Base-by-base conservation (phyloP, 768 basidiomycete species). In the Heimioporus sp. region DNA sequence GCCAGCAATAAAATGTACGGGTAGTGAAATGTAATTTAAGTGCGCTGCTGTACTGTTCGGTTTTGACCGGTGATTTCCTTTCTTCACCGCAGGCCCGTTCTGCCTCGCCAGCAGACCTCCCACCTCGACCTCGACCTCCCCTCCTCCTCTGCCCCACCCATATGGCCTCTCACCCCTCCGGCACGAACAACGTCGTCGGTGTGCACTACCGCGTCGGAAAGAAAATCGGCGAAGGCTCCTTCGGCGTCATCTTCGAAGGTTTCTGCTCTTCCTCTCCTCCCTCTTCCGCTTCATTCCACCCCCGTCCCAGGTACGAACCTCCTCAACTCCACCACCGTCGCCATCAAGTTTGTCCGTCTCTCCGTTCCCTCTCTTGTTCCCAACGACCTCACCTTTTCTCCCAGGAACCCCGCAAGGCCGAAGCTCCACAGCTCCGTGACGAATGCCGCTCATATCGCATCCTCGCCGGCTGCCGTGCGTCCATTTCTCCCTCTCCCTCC, bases 141-240 rank as follows among this genome's bases (percentile, higher is more conserved):
- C 54, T 46, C 36, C 39, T 53, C 54, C 47, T 46, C 59, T 42
- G 68, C 69, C 52, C 34, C 9, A 20, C 64, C 46, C 64, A 72
- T 58, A 85, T 85, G 83, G 68, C 81, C 53, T 67, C 71, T 1
- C 80, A 82, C 59, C 74, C 82, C 3, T 77, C 80, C 41, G 80
- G 83, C 4, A 81, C 81, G 39, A 79, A 85, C 54, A 88, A 89
- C 72, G 75, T 96, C 67, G 93, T 97, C 63, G 93, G 96, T 48
- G 85, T 90, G n/a, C 94, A 98, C 76, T 98, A 96, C 76, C 85
- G 92, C 51, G 95, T 98, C 19, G 96, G 96, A 62, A 91, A 90
- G 81, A 98, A 98, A 83, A 98, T 99, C 72, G 97, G 97, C 57
- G 97, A 99, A 72, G 97, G 97, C 56, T 91, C 88, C 8, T 99